phyloP scores from a whole-genome alignment of 2,329 filamentous ascomycete species.

The Neoarthrinium moseri region DNA sequence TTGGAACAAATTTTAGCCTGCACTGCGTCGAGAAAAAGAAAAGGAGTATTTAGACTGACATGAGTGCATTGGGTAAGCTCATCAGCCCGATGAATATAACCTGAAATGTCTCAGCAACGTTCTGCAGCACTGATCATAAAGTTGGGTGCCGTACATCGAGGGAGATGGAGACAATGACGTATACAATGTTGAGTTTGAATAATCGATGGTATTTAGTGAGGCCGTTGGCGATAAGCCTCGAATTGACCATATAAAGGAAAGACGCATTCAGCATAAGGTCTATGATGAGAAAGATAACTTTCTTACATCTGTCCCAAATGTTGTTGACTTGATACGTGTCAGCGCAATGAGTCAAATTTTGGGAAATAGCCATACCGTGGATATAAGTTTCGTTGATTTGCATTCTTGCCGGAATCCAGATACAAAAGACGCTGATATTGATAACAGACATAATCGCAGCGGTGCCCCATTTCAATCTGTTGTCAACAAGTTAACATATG shows the following conservation, averaged over 20 bases:
- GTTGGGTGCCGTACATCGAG: conserved; percentile 28
- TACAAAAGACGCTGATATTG: conserved; percentile 42
- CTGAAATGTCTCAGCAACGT: background rate
- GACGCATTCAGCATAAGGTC: conserved; percentile 40
- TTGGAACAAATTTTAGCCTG: background rate
- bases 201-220: conserved; percentile 40
- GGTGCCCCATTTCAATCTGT: conserved; percentile 36
- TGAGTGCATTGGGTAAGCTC: conserved; percentile 36
- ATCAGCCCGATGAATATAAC: conserved; percentile 32
- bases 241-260: conserved; percentile 37
- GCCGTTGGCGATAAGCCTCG: conserved; percentile 37
- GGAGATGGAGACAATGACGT: conserved; percentile 36
- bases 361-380: conserved; percentile 6
- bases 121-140: background rate
- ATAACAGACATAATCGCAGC: conserved; percentile 36
- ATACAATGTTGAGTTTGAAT: conserved; percentile 37
- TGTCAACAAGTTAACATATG: conserved; percentile 17
- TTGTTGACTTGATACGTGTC: conserved; percentile 28
- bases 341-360: background rate
- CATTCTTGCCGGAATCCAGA: conserved; percentile 44
- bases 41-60: conserved; percentile 14
- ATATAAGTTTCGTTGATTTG: conserved; percentile 30
- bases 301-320: conserved; percentile 44
- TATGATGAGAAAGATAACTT: conserved; percentile 38
- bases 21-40: background rate